Conservation (phyloP, 2,329 filamentous ascomycete genomes). For the Aureobasidium zeae region DNA sequence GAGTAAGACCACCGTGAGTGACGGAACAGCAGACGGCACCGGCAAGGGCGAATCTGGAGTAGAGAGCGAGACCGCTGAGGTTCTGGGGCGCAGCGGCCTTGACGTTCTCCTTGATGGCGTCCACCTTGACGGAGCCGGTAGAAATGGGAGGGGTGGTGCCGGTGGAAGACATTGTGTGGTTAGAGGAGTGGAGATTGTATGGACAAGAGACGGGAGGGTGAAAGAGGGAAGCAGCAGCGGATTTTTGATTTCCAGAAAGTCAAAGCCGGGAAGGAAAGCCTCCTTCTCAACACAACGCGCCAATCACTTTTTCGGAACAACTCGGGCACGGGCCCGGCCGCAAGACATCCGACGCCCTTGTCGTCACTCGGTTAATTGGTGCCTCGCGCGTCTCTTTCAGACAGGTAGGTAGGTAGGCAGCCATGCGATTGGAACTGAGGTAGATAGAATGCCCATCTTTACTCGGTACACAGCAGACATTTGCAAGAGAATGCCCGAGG, state of each 20-base stretch:
- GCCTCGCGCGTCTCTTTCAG: no score
- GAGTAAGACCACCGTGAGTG: conserved; percentile 93
- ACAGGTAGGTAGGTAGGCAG: no score
- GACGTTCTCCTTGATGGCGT: conserved; percentile 41
- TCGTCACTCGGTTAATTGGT: no score
- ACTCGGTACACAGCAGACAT: no score
- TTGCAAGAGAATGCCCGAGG: no score
- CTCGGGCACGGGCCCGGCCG: no score
- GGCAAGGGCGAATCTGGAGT: conserved; percentile 93
- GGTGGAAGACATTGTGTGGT: conserved; percentile 24
- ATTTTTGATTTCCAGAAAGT: conserved; percentile 13
- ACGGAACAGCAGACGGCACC: conserved; percentile 97
- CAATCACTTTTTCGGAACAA: background rate
- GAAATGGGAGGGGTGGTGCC: conserved; percentile 37
- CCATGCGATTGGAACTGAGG: no score
- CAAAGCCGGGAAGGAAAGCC: background rate
- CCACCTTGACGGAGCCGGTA: conserved; percentile 45
- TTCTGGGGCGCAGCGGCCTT: conserved; percentile 42
- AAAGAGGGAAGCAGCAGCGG: background rate
- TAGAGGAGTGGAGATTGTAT: conserved; percentile 16
- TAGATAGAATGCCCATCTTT: no score
- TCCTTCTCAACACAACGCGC: background rate
- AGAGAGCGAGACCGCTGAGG: conserved; percentile 61
- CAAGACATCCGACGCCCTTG: no score
- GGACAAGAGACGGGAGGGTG: conserved; percentile 7